Base-by-base conservation (phyloP, 768 basidiomycete genomes). In the Galerina sulciceps region DNA sequence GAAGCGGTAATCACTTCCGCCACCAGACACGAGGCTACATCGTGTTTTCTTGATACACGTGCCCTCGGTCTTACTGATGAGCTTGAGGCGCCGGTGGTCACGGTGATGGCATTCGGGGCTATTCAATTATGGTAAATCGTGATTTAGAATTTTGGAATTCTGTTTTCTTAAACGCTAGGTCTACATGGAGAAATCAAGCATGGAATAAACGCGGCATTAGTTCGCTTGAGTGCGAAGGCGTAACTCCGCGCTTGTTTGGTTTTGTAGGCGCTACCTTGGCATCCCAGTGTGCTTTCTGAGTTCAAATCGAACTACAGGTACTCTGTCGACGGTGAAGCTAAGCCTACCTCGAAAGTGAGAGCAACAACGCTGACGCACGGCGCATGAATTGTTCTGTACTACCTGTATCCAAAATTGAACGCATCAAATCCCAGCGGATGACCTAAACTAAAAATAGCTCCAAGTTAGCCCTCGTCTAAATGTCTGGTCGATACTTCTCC, bases 21-120 rank as follows among this genome's bases (percentile, higher is more conserved):
- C 46, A 46, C 47, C 40, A 51, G 53, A 69, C 76, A 78, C 72
- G 76, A 76, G 74, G 76, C 74, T 67, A 57, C 76, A 74, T 77
- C 76, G 72, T 77, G 75, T 62, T 65, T 43, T 44, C 52, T 50
- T 63, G 60, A 67, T 71, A 61, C 73, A 73, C 72, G 72, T 73
- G 70, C 57, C 60, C 46, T 55, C 45, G 54, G 59, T 58, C 49
- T 50, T 62, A 59, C 58, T 62, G 60, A 60, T 53, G 44, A 55
- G 47, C 38, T 53, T 60, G 54, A 58, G 52, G 53, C 59, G 59
- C 56, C 57, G 57, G 55, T 53, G 47, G 37, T 43, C 42, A 53
- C 58, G 51, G 58, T 52, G 42, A 45, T 52, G 17, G 9, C 23
- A 41, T 31, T 41, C 37, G 37, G 56, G 17, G 8, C 26, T 31